Conservation (phyloP, 352 stramenopile species). For the Globisporangium nodosum region DNA sequence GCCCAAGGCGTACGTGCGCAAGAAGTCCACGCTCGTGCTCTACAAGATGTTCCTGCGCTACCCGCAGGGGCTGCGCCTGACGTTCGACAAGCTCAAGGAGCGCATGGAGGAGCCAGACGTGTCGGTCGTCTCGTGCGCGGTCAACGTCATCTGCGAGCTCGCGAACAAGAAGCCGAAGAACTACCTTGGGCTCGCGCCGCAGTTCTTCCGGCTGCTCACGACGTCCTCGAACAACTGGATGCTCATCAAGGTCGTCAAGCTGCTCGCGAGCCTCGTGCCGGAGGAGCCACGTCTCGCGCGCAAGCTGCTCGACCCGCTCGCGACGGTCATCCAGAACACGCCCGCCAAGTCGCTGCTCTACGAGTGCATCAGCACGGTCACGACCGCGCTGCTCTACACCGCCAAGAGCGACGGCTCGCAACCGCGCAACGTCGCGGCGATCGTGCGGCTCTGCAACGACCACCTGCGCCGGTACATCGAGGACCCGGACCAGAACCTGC, state of each 20-base stretch:
- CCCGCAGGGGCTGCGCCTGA: slow-evolving; percentile 96
- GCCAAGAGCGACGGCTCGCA: slow-evolving; percentile 95
- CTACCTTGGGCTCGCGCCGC: slow-evolving; percentile 95
- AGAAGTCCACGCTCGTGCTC: slow-evolving; percentile 97
- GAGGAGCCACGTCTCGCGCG: slow-evolving; percentile 97
- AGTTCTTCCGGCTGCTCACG: slow-evolving; percentile 98
- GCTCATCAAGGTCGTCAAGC: slow-evolving; percentile 99
- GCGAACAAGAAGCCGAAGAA: slow-evolving; percentile 99
- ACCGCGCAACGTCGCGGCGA: slow-evolving; percentile 88
- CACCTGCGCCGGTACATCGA: slow-evolving; percentile 95
- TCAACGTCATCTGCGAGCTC: slow-evolving; percentile 99
- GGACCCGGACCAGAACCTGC: slow-evolving; percentile 98
- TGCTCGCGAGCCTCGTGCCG: slow-evolving; percentile 95
- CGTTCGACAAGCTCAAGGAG: slow-evolving; percentile 96
- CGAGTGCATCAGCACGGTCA: slow-evolving; percentile 97
- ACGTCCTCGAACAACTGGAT: slow-evolving; percentile 99
- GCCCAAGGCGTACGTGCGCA: slow-evolving; percentile 95
- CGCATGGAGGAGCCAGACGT: slow-evolving; percentile 95
- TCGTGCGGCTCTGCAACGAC: slow-evolving; percentile 94
- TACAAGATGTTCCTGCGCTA: slow-evolving; percentile 99
- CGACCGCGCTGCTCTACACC: slow-evolving; percentile 95
- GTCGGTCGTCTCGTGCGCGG: slow-evolving; percentile 95
- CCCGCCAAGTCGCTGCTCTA: slow-evolving; percentile 98
- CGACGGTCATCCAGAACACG: slow-evolving; percentile 96
- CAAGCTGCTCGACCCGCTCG: slow-evolving; percentile 97